Evolutionary conservation across 2,329 filamentous ascomycete species (phyloP).

Genomic region (Penicillium capsulatum): DNA sequence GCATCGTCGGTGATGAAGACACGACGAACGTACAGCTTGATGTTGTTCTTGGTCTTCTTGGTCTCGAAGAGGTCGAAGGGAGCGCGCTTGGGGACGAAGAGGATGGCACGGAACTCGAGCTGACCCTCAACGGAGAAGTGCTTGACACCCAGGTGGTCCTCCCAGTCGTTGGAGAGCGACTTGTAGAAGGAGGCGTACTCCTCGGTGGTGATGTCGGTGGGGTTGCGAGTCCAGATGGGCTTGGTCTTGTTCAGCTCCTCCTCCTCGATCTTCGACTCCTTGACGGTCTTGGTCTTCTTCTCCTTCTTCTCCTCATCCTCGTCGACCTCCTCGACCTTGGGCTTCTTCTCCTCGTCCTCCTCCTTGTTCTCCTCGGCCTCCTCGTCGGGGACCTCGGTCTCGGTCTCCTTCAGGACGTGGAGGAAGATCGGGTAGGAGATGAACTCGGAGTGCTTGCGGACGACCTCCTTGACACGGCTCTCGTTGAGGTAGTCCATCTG

Average conservation of each 20-base stretch:
- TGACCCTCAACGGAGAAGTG: conserved; percentile 99
- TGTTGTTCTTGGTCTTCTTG: conserved; percentile 99
- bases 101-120: conserved; percentile 99
- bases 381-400: conserved; percentile 98
- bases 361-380: conserved; percentile 71
- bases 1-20: conserved; percentile 99
- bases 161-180: conserved; percentile 99
- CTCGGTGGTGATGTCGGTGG: conserved; percentile 87
- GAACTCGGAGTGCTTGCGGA: conserved; percentile 99
- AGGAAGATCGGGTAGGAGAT: conserved; percentile 99
- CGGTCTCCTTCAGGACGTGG: conserved; percentile 97
- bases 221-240: conserved; percentile 99
- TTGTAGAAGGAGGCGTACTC: conserved; percentile 99
- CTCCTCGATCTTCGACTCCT: conserved; percentile 97
- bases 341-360: conserved; percentile 86
- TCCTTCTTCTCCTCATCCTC: conserved; percentile 79
- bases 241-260: conserved; percentile 99
- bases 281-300: conserved; percentile 98
- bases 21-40: conserved; percentile 99
- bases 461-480: conserved; percentile 99
- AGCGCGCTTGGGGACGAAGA: conserved; percentile 99
- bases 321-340: conserved; percentile 89
- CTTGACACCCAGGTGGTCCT: conserved; percentile 99
- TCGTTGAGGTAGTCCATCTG: conserved; percentile 98
- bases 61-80: conserved; percentile 99